phyloP scores from a whole-genome alignment of 768 basidiomycete genomes.

The Russula vinacea region DNA sequence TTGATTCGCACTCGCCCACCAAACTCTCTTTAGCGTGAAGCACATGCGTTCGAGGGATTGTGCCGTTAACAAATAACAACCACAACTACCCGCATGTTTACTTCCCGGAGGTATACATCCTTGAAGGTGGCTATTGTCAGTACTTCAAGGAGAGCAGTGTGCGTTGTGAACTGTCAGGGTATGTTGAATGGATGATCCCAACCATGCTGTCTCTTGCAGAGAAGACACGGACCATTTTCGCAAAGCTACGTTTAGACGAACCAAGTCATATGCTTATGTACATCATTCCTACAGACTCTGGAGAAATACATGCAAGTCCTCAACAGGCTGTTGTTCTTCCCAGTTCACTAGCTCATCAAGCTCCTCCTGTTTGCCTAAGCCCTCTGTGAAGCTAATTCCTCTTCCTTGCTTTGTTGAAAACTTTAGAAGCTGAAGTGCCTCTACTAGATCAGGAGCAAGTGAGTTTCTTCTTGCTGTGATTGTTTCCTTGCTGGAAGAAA shows the following conservation, averaged over 20 bases:
- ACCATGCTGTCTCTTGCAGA: conserved; percentile 73
- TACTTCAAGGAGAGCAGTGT: conserved; percentile 69
- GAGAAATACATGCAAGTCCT: too few species aligned
- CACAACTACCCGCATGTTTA: conserved; percentile 88
- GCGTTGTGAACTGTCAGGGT: conserved; percentile 77
- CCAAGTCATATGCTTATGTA: conserved; percentile 90
- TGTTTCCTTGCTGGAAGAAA: background rate
- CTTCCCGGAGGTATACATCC: conserved; percentile 95
- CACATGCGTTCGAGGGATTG: conserved; percentile 90
- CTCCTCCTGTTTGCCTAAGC: background rate
- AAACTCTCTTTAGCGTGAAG: conserved; percentile 65
- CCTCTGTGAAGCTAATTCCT: background rate
- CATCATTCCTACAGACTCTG: too few species aligned
- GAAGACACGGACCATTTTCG: conserved; percentile 92
- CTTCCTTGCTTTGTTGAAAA: background rate
- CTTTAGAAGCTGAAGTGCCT: background rate
- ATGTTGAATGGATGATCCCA: conserved; percentile 95
- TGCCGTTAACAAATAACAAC: conserved; percentile 78
- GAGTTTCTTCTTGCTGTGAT: background rate
- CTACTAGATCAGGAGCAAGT: background rate
- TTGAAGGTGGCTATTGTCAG: conserved; percentile 92
- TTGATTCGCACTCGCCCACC: background rate
- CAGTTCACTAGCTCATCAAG: background rate
- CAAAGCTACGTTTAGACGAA: conserved; percentile 80
- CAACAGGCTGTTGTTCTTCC: too few species aligned